A percentile compares a stretch with the other conserved stretches of the same genome.
These are phyloP conservation scores for Neocallimastix lanati DNA, from an alignment of 192 early-diverging fungal species.

Conservation along the genomic window DNA sequence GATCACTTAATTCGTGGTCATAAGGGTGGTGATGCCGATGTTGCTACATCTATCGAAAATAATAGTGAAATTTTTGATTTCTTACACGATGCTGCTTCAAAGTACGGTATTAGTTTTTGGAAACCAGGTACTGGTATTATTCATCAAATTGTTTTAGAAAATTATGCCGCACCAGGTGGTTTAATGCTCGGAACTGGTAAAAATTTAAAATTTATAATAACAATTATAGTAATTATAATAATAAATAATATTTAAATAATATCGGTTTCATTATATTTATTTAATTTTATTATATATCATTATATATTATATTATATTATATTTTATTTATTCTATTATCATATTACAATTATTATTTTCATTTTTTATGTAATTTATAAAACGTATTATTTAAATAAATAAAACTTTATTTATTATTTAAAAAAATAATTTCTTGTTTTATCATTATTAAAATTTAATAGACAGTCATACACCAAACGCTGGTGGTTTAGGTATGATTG, in stretches of 20 bases:
- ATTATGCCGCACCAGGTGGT: conserved; percentile 93
- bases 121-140: conserved; percentile 48
- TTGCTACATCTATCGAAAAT: conserved; percentile 54
- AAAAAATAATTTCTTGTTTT: no score
- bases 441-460: conserved; percentile 63
- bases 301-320: no score
- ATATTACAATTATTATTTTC: no score
- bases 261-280: no score
- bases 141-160: conserved; percentile 97
- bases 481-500: conserved; percentile 89
- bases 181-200: conserved; percentile 96
- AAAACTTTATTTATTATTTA: no score
- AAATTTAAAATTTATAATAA: no score
- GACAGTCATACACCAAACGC: conserved; percentile 61
- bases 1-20: conserved; percentile 97
- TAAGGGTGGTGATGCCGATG: conserved; percentile 63
- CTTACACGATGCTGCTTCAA: conserved; percentile 33
- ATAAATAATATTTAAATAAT: no score
- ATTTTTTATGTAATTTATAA: no score
- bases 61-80: conserved; percentile 96
- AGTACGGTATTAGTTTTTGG: conserved; percentile 50
- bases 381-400: no score
- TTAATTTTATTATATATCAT: no score
- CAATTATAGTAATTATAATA: no score
- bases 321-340: no score